These are phyloP conservation scores for Ocimum tenuiflorum DNA, from an alignment of 257 asterid species.

Conservation along the genomic window DNA sequence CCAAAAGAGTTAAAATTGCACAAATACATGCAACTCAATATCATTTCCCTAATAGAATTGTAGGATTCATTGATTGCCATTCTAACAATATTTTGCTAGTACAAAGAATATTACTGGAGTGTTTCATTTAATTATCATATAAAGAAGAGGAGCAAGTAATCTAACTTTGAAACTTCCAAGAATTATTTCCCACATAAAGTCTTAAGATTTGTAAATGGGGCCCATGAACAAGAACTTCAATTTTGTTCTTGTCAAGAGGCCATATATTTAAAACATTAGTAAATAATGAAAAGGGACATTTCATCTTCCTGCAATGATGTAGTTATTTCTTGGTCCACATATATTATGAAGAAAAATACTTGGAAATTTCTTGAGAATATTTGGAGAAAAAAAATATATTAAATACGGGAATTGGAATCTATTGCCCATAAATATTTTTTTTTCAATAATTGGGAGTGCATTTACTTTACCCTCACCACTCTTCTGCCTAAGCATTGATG, in stretches of 20 bases:
- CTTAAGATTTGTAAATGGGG: not conserved
- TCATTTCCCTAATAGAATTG: too few species aligned
- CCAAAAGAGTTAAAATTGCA: too few species aligned
- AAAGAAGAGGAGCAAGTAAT: too few species aligned
- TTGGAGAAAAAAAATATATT: slow-evolving; percentile 19
- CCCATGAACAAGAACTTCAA: slow-evolving; percentile 16
- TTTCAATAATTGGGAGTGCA: slow-evolving; percentile 29
- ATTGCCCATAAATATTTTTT: too few species aligned
- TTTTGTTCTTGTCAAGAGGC: slow-evolving; percentile 15
- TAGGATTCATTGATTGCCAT: too few species aligned
- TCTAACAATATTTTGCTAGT: too few species aligned
- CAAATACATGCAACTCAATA: too few species aligned
- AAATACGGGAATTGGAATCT: slow-evolving; percentile 6
- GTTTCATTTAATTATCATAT: too few species aligned
- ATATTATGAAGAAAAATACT: not conserved
- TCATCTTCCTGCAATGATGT: slow-evolving; percentile 23
- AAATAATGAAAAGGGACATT: slow-evolving; percentile 30
- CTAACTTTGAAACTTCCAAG: too few species aligned
- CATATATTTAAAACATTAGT: slow-evolving; percentile 28
- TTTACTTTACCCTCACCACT: slow-evolving; percentile 20
- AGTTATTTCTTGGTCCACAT: slow-evolving; percentile 28
- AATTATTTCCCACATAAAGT: too few species aligned
- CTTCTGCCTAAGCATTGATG: slow-evolving; percentile 26
- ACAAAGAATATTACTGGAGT: too few species aligned
- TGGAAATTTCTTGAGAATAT: too few species aligned